Conservation (phyloP, 164 flowering plant genomes). For the Annona squamosa region DNA sequence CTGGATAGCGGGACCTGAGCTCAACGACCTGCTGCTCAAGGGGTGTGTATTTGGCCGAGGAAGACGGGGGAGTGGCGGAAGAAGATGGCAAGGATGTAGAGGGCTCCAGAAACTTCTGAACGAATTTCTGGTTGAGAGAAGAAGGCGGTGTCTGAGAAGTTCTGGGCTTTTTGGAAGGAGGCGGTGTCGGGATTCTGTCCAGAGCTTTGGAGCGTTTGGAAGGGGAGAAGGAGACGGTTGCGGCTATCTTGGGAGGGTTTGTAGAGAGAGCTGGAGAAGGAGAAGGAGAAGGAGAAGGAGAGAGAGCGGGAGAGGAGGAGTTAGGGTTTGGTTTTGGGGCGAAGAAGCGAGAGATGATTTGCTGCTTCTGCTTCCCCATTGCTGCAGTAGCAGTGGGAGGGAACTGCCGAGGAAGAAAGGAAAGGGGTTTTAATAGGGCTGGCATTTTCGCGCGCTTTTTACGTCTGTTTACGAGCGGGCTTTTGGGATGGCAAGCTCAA, state of each 20-base stretch:
- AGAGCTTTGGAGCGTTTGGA: slow-evolving; percentile 17
- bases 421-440: not conserved
- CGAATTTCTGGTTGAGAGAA: slow-evolving; percentile 57
- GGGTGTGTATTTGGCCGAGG: slow-evolving; percentile 56
- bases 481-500: not conserved
- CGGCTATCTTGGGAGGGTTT: slow-evolving; percentile 51
- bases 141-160: slow-evolving; percentile 33
- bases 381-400: not conserved
- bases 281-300: slow-evolving; percentile 24
- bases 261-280: slow-evolving; percentile 19
- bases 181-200: slow-evolving; percentile 40
- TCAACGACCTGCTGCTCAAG: slow-evolving; percentile 79
- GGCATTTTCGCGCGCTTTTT: not conserved
- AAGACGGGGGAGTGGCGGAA: not conserved
- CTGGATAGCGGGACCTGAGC: slow-evolving; percentile 59
- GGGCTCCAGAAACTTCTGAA: slow-evolving; percentile 55
- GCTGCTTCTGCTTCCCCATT: slow-evolving; percentile 90
- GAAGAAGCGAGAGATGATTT: slow-evolving; percentile 89
- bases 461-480: not conserved
- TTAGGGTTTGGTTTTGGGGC: slow-evolving; percentile 56
- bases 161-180: slow-evolving; percentile 31
- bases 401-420: not conserved
- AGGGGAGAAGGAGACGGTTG: slow-evolving; percentile 54
- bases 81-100: slow-evolving; percentile 1
- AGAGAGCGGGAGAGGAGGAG: slow-evolving; percentile 18